These are phyloP conservation scores for Fusarium coicis DNA, from an alignment of 2,329 filamentous ascomycete genomes.

Conservation along the genomic window DNA sequence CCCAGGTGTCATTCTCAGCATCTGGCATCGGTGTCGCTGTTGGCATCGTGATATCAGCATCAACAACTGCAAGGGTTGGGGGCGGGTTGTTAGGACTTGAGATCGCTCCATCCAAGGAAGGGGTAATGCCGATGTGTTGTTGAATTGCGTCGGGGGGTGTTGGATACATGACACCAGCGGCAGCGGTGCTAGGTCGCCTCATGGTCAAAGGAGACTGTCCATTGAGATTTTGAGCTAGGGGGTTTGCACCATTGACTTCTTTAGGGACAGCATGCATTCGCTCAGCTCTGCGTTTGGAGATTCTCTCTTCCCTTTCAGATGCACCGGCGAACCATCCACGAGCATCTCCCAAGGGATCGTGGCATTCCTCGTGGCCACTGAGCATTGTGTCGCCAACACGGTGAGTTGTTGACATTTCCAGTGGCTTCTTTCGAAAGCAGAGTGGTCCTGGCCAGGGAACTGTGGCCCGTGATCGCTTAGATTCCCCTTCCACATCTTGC, in stretches of 20 bases:
- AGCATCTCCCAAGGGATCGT: slow-evolving; percentile 61
- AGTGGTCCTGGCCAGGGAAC: slow-evolving; percentile 66
- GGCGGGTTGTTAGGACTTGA: slow-evolving; percentile 65
- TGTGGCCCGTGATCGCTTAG: slow-evolving; percentile 54
- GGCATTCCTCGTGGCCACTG: slow-evolving; percentile 53
- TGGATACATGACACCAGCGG: slow-evolving; percentile 71
- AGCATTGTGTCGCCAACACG: slow-evolving; percentile 53
- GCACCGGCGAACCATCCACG: slow-evolving; percentile 60
- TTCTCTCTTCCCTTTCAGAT: slow-evolving; percentile 58
- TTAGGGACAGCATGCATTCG: slow-evolving; percentile 55
- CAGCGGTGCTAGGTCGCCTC: slow-evolving; percentile 60
- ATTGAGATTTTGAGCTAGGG: slow-evolving; percentile 56
- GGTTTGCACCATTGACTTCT: slow-evolving; percentile 56
- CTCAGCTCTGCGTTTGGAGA: slow-evolving; percentile 62
- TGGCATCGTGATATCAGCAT: slow-evolving; percentile 41
- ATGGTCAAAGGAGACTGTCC: slow-evolving; percentile 64
- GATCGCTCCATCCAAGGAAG: slow-evolving; percentile 65
- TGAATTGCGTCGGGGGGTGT: slow-evolving; percentile 76
- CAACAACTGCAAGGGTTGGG: slow-evolving; percentile 46
- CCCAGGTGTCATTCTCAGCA: slow-evolving; percentile 44
- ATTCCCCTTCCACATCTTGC: slow-evolving; percentile 55
- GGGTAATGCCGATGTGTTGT: slow-evolving; percentile 62
- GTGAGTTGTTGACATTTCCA: slow-evolving; percentile 54
- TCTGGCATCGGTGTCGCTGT: slow-evolving; percentile 35
- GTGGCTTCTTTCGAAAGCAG: slow-evolving; percentile 61